These are phyloP conservation scores for Solanum pinnatisectum DNA, from an alignment of 257 asterid genomes.

Conservation along the genomic window DNA sequence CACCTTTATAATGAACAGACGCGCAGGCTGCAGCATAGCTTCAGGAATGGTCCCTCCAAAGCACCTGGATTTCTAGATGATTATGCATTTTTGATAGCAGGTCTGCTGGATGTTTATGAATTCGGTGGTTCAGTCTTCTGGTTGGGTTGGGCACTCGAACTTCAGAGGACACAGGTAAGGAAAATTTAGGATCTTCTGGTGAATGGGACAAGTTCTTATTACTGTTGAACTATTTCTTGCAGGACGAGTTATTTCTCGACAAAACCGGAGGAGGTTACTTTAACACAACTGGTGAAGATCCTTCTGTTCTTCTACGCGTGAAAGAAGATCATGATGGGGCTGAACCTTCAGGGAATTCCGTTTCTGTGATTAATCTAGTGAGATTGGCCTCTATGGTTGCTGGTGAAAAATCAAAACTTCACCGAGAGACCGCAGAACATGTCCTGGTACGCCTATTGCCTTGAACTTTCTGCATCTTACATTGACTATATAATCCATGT, in stretches of 20 bases:
- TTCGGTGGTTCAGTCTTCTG: slow-evolving; percentile 65
- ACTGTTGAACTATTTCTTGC: background rate
- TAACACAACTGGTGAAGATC: slow-evolving; percentile 80
- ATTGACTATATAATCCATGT: background rate
- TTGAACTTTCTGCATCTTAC: background rate
- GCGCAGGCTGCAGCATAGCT: slow-evolving; percentile 71
- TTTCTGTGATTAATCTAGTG: slow-evolving; percentile 63
- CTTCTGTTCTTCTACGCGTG: slow-evolving; percentile 84
- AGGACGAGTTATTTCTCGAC: slow-evolving; percentile 89
- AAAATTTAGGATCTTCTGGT: background rate
- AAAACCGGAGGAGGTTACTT: slow-evolving; percentile 85
- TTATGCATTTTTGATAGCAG: slow-evolving; percentile 74
- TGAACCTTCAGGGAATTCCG: slow-evolving; percentile 94
- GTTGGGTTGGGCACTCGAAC: slow-evolving; percentile 88
- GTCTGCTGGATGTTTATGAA: slow-evolving; percentile 72
- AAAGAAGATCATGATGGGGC: slow-evolving; percentile 98
- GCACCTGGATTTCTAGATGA: slow-evolving; percentile 94
- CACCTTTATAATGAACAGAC: slow-evolving; percentile 53
- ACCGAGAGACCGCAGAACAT: slow-evolving; percentile 52
- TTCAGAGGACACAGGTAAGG: slow-evolving; percentile 63
- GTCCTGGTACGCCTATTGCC: slow-evolving; percentile 40
- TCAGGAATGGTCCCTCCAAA: slow-evolving; percentile 78
- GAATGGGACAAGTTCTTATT: background rate
- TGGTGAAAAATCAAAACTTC: slow-evolving; percentile 31
- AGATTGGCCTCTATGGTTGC: slow-evolving; percentile 64